Evolutionary conservation across 1,284 basidiomycete species (phyloP).

Genomic region (Gymnopus androsaceus): DNA sequence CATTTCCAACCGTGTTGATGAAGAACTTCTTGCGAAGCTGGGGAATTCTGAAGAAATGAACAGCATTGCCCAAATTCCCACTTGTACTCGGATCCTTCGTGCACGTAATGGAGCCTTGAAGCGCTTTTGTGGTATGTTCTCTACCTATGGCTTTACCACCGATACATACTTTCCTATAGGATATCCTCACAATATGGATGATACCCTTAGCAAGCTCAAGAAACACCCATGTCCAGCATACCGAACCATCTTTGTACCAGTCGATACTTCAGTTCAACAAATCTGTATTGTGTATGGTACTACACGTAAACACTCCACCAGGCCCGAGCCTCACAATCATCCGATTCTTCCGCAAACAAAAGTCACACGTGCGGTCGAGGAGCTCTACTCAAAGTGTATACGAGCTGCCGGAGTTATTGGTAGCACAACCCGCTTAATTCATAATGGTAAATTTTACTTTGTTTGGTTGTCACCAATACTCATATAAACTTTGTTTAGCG

Average conservation of each 20-base stretch:
- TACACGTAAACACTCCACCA: not conserved
- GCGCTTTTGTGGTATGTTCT: not conserved
- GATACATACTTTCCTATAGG: not conserved
- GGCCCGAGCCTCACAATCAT: conserved; percentile 4
- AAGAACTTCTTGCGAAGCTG: not conserved
- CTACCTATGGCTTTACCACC: not conserved
- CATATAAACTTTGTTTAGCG: not conserved
- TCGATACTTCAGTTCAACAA: not conserved
- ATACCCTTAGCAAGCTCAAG: not conserved
- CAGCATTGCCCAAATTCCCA: not conserved
- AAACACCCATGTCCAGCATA: not conserved
- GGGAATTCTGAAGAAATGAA: not conserved
- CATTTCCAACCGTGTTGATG: not conserved
- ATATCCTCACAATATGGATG: not conserved
- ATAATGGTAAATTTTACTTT: not conserved
- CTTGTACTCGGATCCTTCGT: not conserved
- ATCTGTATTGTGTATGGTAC: not conserved
- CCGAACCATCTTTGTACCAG: not conserved
- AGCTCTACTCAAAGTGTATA: conserved; percentile 6
- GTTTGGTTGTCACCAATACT: not conserved
- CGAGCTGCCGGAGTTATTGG: not conserved
- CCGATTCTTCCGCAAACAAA: conserved; percentile 8
- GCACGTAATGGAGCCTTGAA: not conserved
- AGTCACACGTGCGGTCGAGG: not conserved
- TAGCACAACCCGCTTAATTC: not conserved